Evolutionary conservation across 2,329 filamentous ascomycete genomes (phyloP), one percentile per base, ranked within the genome.

Genomic region (Botryotinia convoluta): DNA sequence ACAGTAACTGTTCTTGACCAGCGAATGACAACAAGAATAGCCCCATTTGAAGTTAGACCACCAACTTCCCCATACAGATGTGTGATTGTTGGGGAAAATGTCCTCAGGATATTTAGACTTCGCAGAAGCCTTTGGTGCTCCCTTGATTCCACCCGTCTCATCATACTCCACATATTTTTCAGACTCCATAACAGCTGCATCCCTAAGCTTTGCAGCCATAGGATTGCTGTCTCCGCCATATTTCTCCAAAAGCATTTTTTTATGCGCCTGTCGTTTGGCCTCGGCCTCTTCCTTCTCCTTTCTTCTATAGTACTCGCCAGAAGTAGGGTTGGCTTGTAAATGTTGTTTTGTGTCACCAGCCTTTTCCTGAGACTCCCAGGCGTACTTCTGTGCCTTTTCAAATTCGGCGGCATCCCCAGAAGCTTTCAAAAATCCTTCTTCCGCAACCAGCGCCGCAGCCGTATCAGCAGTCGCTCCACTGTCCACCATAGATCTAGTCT

Each of bases 1-100:
- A 82, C 96, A 99, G 80, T 98, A 99, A 79, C 94, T 97, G 83
- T 99, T 98, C 84, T 97, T 98, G 75, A 97, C 89, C 35, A 90
- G 91, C 0, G 94, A 97, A 81, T 97, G 94, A 85, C 96, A 99
- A 82, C 96, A 99, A 35, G 93, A 89, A 82, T 97, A 99, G 1
- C 96, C 96, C 96, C 96, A 99, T 82, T 92, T 89, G 84, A 98
- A 98, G 80, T 93, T 91, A 71, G 90, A 89, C 96, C 96, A 99
- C 96, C 96, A 99, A 79, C 94, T 97, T 67, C 96, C 96, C 93
- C 94, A 99, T 4, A 97, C 91, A 0, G 92, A 91, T 4, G 90
- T 94, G 83, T 99, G 96, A 80, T 99, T 99, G 84, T 97, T 95
- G 81, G 92, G 88, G 71, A 92, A 85, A 0, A 98, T 87, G 79